Evolutionary conservation across 768 basidiomycete species (phyloP).

Genomic region (Trametes maxima): DNA sequence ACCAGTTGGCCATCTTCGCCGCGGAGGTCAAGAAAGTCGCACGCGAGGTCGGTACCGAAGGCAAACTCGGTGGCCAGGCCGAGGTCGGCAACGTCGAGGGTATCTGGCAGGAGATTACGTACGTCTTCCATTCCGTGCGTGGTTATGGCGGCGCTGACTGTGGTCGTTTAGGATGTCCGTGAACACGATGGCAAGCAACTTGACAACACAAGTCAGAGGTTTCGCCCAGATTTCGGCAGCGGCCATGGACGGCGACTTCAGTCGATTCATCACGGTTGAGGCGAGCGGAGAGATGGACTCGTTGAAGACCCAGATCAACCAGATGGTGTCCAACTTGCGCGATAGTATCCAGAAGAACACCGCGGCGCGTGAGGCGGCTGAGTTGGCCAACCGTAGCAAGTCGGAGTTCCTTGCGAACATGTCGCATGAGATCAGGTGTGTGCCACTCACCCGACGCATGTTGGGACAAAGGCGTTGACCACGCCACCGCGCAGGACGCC

Average conservation of each 20-base stretch:
- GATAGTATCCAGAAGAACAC: slow-evolving; percentile 99
- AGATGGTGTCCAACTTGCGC: slow-evolving; percentile 97
- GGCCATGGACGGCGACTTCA: slow-evolving; percentile 98
- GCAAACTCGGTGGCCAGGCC: slow-evolving; percentile 97
- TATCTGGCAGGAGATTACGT: slow-evolving; percentile 99
- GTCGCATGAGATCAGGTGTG: slow-evolving; percentile 93
- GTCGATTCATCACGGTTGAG: slow-evolving; percentile 98
- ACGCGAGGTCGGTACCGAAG: slow-evolving; percentile 95
- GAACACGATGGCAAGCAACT: slow-evolving; percentile 95
- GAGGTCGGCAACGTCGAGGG: slow-evolving; percentile 97
- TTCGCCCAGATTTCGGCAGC: slow-evolving; percentile 99
- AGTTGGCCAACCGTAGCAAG: slow-evolving; percentile 96
- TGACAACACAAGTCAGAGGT: slow-evolving; percentile 98
- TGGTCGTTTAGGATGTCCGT: slow-evolving; percentile 71
- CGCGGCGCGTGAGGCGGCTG: slow-evolving; percentile 94
- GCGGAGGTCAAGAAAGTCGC: slow-evolving; percentile 93
- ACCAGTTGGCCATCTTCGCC: slow-evolving; percentile 68
- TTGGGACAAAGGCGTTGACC: not conserved
- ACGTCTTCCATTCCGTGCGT: slow-evolving; percentile 37
- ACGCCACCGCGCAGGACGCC: slow-evolving; percentile 68
- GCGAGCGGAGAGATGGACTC: slow-evolving; percentile 99
- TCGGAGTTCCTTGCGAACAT: slow-evolving; percentile 99
- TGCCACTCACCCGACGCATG: slow-evolving; percentile 20
- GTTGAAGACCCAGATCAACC: slow-evolving; percentile 97
- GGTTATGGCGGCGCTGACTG: slow-evolving; percentile 11